A percentile compares a stretch with the other conserved stretches of the same genome.
Evolutionary conservation across 2,329 filamentous ascomycete genomes (phyloP).

Genomic region (Sporothrix dimorphospora): DNA sequence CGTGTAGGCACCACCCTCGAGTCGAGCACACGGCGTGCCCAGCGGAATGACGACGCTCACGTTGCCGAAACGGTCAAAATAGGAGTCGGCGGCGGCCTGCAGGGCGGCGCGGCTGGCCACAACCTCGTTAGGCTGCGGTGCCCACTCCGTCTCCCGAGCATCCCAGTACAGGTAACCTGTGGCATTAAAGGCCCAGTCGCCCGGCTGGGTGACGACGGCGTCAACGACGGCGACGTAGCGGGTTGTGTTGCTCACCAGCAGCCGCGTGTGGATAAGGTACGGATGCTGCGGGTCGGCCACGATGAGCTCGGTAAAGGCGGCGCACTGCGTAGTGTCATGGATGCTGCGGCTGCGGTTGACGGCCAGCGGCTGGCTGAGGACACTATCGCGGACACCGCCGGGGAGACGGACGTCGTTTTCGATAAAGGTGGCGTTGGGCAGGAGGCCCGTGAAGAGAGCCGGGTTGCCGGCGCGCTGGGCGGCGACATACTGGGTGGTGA

Average conservation of each 20-base stretch:
- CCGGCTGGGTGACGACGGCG: conserved; percentile 36
- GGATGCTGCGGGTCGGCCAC: not conserved
- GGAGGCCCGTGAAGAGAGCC: not conserved
- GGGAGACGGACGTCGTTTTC: not conserved
- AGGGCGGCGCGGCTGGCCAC: conserved; percentile 36
- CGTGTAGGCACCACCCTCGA: conserved; percentile 38
- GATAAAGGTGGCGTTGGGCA: not conserved
- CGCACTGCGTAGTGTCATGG: not conserved
- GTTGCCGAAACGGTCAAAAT: conserved; percentile 44
- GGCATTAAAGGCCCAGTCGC: conserved; percentile 45
- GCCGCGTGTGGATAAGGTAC: not conserved
- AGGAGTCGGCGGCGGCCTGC: conserved; percentile 42
- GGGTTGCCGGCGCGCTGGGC: not conserved
- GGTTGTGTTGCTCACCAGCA: not conserved
- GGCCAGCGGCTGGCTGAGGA: not conserved
- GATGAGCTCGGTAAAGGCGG: not conserved
- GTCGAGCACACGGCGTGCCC: not conserved
- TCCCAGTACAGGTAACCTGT: conserved; percentile 41
- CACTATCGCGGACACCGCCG: not conserved
- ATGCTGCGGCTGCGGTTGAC: not conserved
- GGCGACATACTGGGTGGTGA: not conserved
- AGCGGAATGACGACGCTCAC: conserved; percentile 41
- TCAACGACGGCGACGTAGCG: not conserved
- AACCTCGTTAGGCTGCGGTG: conserved; percentile 33
- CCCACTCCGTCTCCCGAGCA: conserved; percentile 35